Conservation (phyloP, 139 green algal species). For the Tetraselmis striata region DNA sequence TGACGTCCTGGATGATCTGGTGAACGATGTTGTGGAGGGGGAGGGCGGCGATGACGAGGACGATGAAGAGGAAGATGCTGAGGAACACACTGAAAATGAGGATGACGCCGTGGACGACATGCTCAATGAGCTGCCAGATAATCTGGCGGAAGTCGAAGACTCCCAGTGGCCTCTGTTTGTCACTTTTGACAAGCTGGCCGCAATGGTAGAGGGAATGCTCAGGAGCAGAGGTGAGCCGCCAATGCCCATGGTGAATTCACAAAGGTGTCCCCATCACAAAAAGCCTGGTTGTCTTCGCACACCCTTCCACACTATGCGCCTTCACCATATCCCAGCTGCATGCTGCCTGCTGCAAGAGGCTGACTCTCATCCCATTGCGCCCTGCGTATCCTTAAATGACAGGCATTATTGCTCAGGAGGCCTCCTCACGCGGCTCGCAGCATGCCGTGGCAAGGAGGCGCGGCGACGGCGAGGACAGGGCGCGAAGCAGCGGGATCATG, state of each 20-base stretch:
- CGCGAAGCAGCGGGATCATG: too few species aligned
- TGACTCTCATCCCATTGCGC: too few species aligned
- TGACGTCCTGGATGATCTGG: neutral
- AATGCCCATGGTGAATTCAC: neutral
- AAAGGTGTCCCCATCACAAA: neutral
- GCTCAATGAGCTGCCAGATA: neutral
- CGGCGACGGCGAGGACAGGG: neutral
- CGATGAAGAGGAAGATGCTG: neutral
- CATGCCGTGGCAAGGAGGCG: neutral
- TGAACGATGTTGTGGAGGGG: neutral
- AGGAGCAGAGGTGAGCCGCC: neutral
- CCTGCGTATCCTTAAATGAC: too few species aligned
- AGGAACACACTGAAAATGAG: neutral
- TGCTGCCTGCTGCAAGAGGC: too few species aligned
- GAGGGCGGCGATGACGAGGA: neutral
- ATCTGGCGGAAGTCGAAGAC: neutral
- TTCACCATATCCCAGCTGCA: too few species aligned
- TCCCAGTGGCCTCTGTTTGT: neutral
- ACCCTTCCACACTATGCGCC: too few species aligned
- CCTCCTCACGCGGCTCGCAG: neutral
- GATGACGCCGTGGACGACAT: neutral
- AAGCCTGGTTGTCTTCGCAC: neutral
- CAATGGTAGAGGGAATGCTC: neutral
- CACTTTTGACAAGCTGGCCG: neutral
- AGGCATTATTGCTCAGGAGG: neutral